Evolutionary conservation across 2,329 filamentous ascomycete genomes (phyloP), one percentile per base, ranked within the genome.

Genomic region (Leptographium radiaticola): DNA sequence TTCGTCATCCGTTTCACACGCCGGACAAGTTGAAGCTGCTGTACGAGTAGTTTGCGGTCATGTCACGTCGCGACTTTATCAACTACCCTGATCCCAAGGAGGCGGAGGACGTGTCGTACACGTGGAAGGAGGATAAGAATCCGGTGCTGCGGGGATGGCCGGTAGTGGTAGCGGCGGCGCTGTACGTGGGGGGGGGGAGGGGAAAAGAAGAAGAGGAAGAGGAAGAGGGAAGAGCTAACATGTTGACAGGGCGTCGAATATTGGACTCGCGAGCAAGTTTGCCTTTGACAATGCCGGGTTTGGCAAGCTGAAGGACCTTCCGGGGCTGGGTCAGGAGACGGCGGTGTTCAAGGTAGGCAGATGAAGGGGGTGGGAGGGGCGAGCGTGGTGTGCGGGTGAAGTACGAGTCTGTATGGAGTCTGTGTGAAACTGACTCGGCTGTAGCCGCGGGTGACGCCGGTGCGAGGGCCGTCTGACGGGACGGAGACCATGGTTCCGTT

Each of bases 261-360:
- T 83, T n/a, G 69, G 71, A 12, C 73, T 77, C 45, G 58, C 91
- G 10, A 83, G 86, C 56, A 76, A 74, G 54, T 68, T 78, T 47
- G 74, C 90, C 57, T 94, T 84, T 83, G 70, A 69, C 49, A 88
- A 89, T 70, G 83, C 86, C 49, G 67, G 75, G 33, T 78, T 83
- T 54, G 71, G 70, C 34, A 64, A 62, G 18, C 63, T 76, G 57
- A 74, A 72, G 55, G 65, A 73, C 48, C 66, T 79, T 13, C 67
- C 72, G 1, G 70, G 65, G 12, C 67, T 83, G 15, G 67, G 70
- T 9, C 53, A 67, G 7, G 71, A 75, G 53, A 58, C 71, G 11
- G 72, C 69, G 54, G 69, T 73, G 42, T 72, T 75, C 54, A 69
- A 78, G 60, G 79, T 81, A 34, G 64, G 61, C 18, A 6, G 20